Evolutionary conservation across 139 green algal species (phyloP).

Genomic region (Desmodesmus armatus): DNA sequence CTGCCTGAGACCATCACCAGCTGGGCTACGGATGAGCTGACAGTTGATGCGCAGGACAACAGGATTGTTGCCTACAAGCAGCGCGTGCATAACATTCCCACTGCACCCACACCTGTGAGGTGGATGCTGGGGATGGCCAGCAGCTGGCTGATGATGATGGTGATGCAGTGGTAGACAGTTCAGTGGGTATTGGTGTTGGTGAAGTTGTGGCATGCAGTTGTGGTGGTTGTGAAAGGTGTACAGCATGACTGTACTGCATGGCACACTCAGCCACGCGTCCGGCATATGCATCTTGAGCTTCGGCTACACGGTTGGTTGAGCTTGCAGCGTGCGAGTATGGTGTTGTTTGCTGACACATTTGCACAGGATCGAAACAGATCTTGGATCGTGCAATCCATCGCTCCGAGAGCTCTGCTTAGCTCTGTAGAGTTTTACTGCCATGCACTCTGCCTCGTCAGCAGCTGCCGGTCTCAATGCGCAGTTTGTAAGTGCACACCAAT

Average conservation of each 20-base stretch:
- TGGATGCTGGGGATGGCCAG: background rate
- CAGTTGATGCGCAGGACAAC: background rate
- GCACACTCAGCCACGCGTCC: background rate
- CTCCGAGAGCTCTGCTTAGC: no score
- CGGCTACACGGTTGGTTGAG: no score
- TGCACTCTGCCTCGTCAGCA: no score
- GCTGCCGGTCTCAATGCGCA: no score
- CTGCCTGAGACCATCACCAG: background rate
- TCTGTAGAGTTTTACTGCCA: no score
- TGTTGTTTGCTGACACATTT: no score
- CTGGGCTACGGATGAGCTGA: conserved; percentile 33
- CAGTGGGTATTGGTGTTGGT: background rate
- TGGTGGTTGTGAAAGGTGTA: background rate
- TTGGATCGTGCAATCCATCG: no score
- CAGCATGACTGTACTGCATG: background rate
- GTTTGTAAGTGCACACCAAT: no score
- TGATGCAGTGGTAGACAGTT: conserved; percentile 20
- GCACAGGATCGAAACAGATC: no score
- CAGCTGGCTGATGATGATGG: conserved; percentile 25
- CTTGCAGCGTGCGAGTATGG: no score
- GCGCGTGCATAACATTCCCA: conserved; percentile 37
- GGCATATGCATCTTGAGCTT: no score
- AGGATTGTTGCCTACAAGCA: conserved; percentile 17
- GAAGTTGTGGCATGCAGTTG: no score
- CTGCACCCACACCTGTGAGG: background rate